These are phyloP conservation scores for Groenewaldozyma auringiensis DNA, from an alignment of 1,139 yeast genomes.

Conservation along the genomic window DNA sequence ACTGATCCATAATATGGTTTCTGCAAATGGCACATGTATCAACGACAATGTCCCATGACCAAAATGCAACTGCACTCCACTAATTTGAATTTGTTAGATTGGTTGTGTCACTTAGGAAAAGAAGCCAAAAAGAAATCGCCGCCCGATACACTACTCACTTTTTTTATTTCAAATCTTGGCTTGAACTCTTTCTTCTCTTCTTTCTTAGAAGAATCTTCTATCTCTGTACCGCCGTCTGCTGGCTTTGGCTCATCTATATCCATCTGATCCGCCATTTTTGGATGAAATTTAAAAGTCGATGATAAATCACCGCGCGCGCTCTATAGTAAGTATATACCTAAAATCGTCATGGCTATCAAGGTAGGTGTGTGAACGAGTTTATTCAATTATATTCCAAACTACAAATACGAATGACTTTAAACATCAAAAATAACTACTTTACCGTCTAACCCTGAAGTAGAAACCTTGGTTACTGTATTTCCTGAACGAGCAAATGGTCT, in stretches of 20 bases:
- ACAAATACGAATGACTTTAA: conserved; percentile 11
- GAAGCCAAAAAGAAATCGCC: neutral
- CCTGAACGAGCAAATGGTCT: conserved; percentile 39
- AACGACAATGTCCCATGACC: conserved; percentile 98
- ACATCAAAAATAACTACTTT: conserved; percentile 58
- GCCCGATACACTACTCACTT: conserved; percentile 26
- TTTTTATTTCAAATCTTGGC: conserved; percentile 62
- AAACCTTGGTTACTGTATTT: conserved; percentile 45
- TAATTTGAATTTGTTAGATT: conserved; percentile 24
- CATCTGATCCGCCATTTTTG: conserved; percentile 16
- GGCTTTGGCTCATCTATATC: conserved; percentile 12
- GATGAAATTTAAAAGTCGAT: too few species aligned
- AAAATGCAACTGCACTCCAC: conserved; percentile 99
- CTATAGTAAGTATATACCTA: too few species aligned
- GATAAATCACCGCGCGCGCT: too few species aligned
- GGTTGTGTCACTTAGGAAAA: neutral
- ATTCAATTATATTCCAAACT: too few species aligned
- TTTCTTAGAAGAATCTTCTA: neutral
- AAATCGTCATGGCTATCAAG: too few species aligned
- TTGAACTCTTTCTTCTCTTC: conserved; percentile 26
- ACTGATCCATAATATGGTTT: conserved; percentile 96
- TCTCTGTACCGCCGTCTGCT: conserved; percentile 8
- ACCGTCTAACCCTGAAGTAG: conserved; percentile 83
- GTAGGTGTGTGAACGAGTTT: too few species aligned
- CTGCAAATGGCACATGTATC: conserved; percentile 98